A percentile compares a stretch with the other conserved stretches of the same genome.
Evolutionary conservation across 2,329 filamentous ascomycete genomes (phyloP).

Genomic region (Penicillium janthinellum): DNA sequence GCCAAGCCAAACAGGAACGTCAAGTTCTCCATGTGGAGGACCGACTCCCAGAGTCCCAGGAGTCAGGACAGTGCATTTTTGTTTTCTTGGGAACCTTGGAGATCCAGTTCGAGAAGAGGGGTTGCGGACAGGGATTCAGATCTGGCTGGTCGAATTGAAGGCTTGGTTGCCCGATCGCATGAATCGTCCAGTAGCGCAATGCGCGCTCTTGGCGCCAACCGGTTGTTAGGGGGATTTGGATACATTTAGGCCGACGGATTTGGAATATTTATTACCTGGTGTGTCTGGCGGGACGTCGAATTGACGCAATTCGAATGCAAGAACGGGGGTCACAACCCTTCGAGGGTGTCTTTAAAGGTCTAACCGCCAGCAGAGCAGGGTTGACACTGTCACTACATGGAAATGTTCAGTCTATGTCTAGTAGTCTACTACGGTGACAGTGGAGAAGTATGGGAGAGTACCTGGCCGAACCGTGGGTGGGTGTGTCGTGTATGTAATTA

Average conservation of each 20-base stretch:
- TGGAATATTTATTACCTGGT: not conserved
- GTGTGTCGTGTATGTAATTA: not conserved
- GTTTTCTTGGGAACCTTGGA: not conserved
- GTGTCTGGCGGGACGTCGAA: not conserved
- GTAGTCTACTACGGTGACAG: no score
- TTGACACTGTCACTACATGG: not conserved
- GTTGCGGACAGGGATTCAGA: not conserved
- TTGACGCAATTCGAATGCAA: not conserved
- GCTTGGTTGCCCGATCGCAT: slow-evolving; percentile 12
- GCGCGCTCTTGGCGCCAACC: slow-evolving; percentile 4
- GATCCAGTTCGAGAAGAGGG: not conserved
- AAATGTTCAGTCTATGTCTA: no score
- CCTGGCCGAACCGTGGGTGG: slow-evolving; percentile 1
- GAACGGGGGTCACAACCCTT: not conserved
- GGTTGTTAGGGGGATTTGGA: slow-evolving; percentile 5
- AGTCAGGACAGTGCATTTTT: not conserved
- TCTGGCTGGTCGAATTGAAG: not conserved
- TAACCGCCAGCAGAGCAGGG: not conserved
- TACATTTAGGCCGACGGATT: not conserved
- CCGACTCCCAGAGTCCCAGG: no score
- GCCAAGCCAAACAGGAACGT: slow-evolving; percentile 13
- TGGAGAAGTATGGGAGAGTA: not conserved
- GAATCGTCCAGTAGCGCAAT: slow-evolving; percentile 7
- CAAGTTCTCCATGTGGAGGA: not conserved
- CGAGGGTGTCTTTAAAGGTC: not conserved